phyloP scores from a whole-genome alignment of 306 rosid genomes.

The Mucuna pruriens region DNA sequence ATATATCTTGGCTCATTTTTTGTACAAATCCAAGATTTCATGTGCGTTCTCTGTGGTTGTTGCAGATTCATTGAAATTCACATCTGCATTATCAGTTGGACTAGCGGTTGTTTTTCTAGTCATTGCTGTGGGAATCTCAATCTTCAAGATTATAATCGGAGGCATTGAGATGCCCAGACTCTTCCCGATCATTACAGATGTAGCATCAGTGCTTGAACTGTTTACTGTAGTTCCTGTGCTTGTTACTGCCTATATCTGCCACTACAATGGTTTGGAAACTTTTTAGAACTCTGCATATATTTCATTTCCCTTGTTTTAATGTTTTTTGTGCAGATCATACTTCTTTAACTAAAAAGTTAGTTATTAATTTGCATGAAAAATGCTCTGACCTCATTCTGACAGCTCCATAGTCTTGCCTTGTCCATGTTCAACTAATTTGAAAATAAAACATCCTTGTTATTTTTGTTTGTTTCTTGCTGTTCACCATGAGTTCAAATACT shows the following conservation, averaged over 20 bases:
- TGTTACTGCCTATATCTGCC: constrained; percentile 84
- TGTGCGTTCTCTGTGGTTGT: constrained; percentile 38
- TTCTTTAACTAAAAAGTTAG: neutral
- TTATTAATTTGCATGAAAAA: neutral
- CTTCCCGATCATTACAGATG: constrained; percentile 65
- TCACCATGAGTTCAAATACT: neutral
- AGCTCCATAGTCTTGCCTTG: neutral
- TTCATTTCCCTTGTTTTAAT: constrained; percentile 19
- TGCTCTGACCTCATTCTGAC: constrained; percentile 4
- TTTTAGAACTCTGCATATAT: constrained; percentile 10
- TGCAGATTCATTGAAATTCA: constrained; percentile 92
- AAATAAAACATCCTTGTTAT: constrained; percentile 1
- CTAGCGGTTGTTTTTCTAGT: constrained; percentile 85
- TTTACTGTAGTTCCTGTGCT: constrained; percentile 89
- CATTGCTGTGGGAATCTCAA: constrained; percentile 80
- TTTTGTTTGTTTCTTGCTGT: constrained; percentile 12
- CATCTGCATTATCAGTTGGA: constrained; percentile 85
- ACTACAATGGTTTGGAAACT: constrained; percentile 69
- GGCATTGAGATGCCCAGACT: constrained; percentile 80
- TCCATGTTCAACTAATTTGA: neutral
- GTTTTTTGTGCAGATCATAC: neutral
- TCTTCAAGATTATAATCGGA: constrained; percentile 70
- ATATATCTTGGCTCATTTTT: neutral
- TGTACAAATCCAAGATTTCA: constrained; percentile 17
- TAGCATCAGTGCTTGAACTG: constrained; percentile 59